phyloP scores from a whole-genome alignment of 1,139 yeast genomes.

The Lodderomyces margitis region DNA sequence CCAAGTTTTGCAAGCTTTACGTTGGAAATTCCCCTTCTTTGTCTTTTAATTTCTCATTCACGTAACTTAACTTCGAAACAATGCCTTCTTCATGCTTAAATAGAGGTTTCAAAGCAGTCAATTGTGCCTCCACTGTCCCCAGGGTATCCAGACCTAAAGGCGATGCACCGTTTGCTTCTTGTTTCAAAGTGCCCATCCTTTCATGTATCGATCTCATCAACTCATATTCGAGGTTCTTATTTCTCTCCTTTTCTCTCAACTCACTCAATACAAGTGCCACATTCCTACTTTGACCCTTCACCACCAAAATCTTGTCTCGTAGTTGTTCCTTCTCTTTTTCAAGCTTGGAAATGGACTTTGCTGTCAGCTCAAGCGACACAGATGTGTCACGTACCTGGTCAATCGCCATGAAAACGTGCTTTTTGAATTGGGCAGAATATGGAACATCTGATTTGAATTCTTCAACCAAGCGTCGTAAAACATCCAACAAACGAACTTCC shows the following conservation, averaged over 20 bases:
- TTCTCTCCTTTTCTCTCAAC: slow-evolving; percentile 22
- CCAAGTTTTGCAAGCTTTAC: too few species aligned
- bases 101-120: slow-evolving; percentile 21
- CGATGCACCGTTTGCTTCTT: background rate
- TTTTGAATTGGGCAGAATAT: slow-evolving; percentile 20
- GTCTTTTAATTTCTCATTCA: slow-evolving; percentile 33
- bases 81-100: slow-evolving; percentile 44
- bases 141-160: background rate
- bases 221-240: slow-evolving; percentile 22
- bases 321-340: slow-evolving; percentile 41
- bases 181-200: slow-evolving; percentile 6
- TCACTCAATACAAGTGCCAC: slow-evolving; percentile 41
- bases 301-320: slow-evolving; percentile 38
- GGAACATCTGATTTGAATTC: slow-evolving; percentile 25
- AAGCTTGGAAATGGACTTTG: slow-evolving; percentile 33
- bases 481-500: slow-evolving; percentile 25
- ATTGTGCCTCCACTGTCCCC: slow-evolving; percentile 13
- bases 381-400: slow-evolving; percentile 35
- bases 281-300: slow-evolving; percentile 35
- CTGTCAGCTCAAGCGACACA: slow-evolving; percentile 41
- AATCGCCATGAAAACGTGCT: slow-evolving; percentile 30
- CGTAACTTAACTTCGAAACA: slow-evolving; percentile 27
- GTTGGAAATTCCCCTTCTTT: slow-evolving; percentile 18
- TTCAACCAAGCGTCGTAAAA: slow-evolving; percentile 31
- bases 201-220: slow-evolving; percentile 19